Percentiles rank a stretch among this genome's conserved stretches.
Evolutionary conservation across 306 rosid species (phyloP).

Genomic region (Dryas drummondii): DNA sequence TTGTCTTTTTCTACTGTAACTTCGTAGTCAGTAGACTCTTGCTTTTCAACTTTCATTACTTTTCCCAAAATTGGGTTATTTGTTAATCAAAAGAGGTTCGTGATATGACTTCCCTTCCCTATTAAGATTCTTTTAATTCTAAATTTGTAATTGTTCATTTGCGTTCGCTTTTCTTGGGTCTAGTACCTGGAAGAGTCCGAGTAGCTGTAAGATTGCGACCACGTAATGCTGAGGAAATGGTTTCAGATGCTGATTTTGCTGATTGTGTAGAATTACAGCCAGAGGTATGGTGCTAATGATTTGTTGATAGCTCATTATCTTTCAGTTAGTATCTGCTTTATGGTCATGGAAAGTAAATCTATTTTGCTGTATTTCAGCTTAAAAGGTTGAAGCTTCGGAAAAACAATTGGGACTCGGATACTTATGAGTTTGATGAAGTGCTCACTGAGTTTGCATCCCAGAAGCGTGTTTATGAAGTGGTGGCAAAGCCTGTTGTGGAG

Average conservation of each 20-base stretch:
- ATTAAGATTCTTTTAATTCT: neutral
- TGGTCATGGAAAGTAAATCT: slow-evolving; percentile 11
- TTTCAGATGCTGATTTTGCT: slow-evolving; percentile 91
- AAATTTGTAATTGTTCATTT: slow-evolving; percentile 23
- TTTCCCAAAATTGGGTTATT: neutral
- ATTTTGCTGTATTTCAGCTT: slow-evolving; percentile 55
- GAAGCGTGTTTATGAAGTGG: slow-evolving; percentile 95
- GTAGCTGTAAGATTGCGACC: slow-evolving; percentile 95
- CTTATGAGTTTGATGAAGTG: slow-evolving; percentile 94
- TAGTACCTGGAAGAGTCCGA: slow-evolving; percentile 98
- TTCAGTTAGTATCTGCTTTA: neutral
- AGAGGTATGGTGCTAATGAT: slow-evolving; percentile 54
- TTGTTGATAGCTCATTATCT: slow-evolving; percentile 15
- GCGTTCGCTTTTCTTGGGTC: slow-evolving; percentile 24
- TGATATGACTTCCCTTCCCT: neutral
- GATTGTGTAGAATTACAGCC: slow-evolving; percentile 96
- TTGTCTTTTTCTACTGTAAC: too few relatives aligned
- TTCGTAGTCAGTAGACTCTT: neutral
- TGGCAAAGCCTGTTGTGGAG: slow-evolving; percentile 99
- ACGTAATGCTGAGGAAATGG: slow-evolving; percentile 67
- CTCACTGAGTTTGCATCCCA: slow-evolving; percentile 97
- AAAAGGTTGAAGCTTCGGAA: slow-evolving; percentile 93
- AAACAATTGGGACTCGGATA: slow-evolving; percentile 98
- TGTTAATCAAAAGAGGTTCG: neutral
- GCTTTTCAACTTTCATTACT: neutral